These are phyloP conservation scores for Cadophora sp. DNA, from an alignment of 2,329 filamentous ascomycete genomes.

Conservation along the genomic window DNA sequence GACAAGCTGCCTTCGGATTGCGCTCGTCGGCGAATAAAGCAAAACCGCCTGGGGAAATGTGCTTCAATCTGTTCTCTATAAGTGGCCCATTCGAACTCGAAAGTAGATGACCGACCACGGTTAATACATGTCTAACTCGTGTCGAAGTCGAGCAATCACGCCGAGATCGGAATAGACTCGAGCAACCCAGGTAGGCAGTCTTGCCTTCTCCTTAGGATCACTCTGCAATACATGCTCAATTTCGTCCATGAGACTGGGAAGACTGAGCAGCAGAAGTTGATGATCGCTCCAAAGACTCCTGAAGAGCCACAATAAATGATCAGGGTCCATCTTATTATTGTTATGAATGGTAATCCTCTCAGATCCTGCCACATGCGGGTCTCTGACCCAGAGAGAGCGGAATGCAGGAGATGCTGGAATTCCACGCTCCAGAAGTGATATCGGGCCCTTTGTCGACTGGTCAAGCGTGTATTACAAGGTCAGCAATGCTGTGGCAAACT, in stretches of 20 bases:
- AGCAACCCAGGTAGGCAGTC: constrained; percentile 32
- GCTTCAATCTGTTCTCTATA: constrained; percentile 14
- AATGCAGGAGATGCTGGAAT: too few species aligned
- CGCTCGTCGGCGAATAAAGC: background rate
- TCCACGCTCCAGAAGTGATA: too few species aligned
- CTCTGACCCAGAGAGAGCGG: too few species aligned
- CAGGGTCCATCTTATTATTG: background rate
- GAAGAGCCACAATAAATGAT: constrained; percentile 25
- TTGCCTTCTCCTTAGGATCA: constrained; percentile 29
- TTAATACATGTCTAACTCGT: constrained; percentile 34
- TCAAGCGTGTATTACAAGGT: too few species aligned
- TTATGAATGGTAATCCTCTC: too few species aligned
- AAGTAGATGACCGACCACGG: constrained; percentile 33
- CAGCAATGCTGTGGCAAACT: too few species aligned
- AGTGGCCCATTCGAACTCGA: constrained; percentile 19
- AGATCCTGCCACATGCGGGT: too few species aligned
- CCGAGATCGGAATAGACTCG: constrained; percentile 27
- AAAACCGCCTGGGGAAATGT: constrained; percentile 14
- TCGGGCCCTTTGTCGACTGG: too few species aligned
- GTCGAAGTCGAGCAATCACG: constrained; percentile 26
- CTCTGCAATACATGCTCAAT: constrained; percentile 29
- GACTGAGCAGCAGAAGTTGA: constrained; percentile 11
- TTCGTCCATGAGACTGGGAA: constrained; percentile 33
- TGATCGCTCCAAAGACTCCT: constrained; percentile 25
- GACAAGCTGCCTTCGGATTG: background rate